Evolutionary conservation across 2,329 filamentous ascomycete genomes (phyloP), one percentile per base, ranked within the genome.

Genomic region (Dryadomyces quercus-mongolicae): DNA sequence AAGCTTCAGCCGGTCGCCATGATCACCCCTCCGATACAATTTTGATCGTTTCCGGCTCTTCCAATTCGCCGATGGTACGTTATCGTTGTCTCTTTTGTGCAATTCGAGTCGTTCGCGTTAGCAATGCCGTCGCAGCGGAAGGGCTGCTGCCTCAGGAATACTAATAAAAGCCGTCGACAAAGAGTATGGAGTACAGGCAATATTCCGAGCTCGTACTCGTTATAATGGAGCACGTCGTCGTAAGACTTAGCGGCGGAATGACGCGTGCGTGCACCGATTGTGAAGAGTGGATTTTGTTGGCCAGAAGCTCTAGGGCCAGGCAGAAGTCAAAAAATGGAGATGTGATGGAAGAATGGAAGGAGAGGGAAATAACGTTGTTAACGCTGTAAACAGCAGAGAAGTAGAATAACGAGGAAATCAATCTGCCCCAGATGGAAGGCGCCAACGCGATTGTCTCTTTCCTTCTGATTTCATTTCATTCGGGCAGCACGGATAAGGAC

Each of bases 1-100:
- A 12, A 25, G 18, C 52, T 53, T 53, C 52, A 53, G 44, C 45
- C 52, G 16, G 52, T 53, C 52, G 45, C 45, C 52, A 53, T 53
- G 42, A 43, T 48, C 51, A 12, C 18, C 51, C 36, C 15, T 16
- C 36, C 8, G 36, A 40, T 40, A 9, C 36, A 40, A 12, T 16
- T 40, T 40, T 5, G 8, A 40, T 40, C 6, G 36, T 40, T 40
- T 40, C 15, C 36, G 25, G 25, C 25, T 31, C 25, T 31, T 31
- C 25, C 25, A 31, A 8, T 31, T 31, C 25, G 8, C 25, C 25
- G 25, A 31, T 31, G 4, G 25, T n/a, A n/a, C 25, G 25, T 31
- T 31, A 31, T 31, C 4, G 25, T 4, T 31, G 25, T 31, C 25
- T 31, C 25, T 31, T 31, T 31, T 31, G 25, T 31, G 25, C 25